Conservation (phyloP, 257 asterid genomes). For the Nicotiana tomentosiformis region DNA sequence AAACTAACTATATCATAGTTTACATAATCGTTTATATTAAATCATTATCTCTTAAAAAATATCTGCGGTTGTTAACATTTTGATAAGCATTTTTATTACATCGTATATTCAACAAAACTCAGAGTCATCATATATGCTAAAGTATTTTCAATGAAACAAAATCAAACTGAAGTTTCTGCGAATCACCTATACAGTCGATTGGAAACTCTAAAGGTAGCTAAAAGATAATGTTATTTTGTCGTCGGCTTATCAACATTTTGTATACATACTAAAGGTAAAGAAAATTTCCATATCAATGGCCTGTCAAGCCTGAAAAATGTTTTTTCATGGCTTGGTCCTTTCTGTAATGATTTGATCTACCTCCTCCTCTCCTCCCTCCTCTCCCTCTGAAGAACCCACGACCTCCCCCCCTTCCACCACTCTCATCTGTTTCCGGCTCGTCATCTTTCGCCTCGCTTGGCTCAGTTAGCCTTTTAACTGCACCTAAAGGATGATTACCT, state of each 20-base stretch:
- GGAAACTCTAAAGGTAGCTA: not conserved
- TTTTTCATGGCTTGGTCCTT: constrained; percentile 72
- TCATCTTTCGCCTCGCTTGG: constrained; percentile 13
- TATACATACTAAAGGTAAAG: not conserved
- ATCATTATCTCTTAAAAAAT: not conserved
- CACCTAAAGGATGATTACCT: constrained; percentile 78
- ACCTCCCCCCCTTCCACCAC: constrained; percentile 24
- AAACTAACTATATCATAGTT: not conserved
- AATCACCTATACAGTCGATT: not conserved
- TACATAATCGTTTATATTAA: not conserved
- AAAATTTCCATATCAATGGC: constrained; percentile 5
- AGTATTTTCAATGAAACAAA: not conserved
- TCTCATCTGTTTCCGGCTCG: constrained; percentile 19
- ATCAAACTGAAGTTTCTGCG: not conserved
- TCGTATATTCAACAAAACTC: not conserved
- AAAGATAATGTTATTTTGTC: not conserved
- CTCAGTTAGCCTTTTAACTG: constrained; percentile 32
- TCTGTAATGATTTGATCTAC: constrained; percentile 37
- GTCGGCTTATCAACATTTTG: constrained; percentile 4
- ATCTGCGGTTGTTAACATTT: not conserved
- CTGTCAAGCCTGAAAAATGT: constrained; percentile 61
- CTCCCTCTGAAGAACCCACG: constrained; percentile 38
- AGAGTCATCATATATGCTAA: not conserved
- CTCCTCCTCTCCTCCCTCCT: constrained; percentile 34
- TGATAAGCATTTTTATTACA: not conserved